Conservation (phyloP, 2,329 filamentous ascomycete genomes). For the Pseudocercospora cruenta region DNA sequence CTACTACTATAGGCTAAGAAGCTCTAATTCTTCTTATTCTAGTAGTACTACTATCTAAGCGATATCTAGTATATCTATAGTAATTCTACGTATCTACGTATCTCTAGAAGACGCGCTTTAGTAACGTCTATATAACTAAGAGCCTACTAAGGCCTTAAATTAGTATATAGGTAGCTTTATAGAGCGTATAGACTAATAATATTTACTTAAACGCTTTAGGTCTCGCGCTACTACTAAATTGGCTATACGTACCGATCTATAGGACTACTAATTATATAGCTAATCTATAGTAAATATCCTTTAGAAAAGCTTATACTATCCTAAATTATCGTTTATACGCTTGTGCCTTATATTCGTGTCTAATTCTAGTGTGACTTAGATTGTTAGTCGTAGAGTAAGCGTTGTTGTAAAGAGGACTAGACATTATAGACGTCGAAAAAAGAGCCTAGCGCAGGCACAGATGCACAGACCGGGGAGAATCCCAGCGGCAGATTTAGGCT, state of each 20-base stretch:
- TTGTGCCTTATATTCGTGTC: not conserved
- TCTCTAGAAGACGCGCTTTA: no score
- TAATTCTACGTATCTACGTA: not conserved
- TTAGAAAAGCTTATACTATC: not conserved
- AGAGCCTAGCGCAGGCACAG: slow-evolving; percentile 30
- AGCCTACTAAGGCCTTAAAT: not conserved
- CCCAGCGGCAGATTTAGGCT: slow-evolving; percentile 8
- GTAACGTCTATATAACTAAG: not conserved
- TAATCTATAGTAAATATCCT: not conserved
- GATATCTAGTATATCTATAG: not conserved
- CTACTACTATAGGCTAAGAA: not conserved
- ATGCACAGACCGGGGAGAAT: slow-evolving; percentile 13
- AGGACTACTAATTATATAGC: not conserved
- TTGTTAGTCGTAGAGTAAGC: slow-evolving; percentile 1
- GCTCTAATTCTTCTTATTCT: not conserved
- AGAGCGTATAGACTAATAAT: not conserved
- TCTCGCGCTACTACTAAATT: not conserved
- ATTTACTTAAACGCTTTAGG: not conserved
- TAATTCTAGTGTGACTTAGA: not conserved
- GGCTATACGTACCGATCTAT: not conserved
- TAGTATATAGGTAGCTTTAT: not conserved
- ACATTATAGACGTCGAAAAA: slow-evolving; percentile 27
- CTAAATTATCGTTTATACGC: not conserved
- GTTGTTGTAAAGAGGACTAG: slow-evolving; percentile 9
- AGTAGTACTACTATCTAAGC: not conserved